These are phyloP conservation scores for Annulohypoxylon stygium DNA, from an alignment of 495 filamentous ascomycete species.

Conservation along the genomic window DNA sequence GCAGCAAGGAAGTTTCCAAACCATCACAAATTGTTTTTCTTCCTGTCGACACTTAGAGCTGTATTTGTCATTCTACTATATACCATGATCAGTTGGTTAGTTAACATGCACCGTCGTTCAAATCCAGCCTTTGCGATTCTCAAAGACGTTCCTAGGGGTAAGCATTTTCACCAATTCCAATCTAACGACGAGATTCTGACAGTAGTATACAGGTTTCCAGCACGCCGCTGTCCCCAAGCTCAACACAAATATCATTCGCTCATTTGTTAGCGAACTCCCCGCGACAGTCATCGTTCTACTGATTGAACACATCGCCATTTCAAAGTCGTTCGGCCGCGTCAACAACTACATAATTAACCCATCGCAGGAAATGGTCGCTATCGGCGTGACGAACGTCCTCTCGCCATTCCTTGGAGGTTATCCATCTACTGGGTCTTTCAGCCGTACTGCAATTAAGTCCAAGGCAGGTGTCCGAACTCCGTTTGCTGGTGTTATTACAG, in stretches of 20 bases:
- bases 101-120: slow-evolving; percentile 70
- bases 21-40: slow-evolving; percentile 85
- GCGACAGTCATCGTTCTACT: slow-evolving; percentile 91
- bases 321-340: slow-evolving; percentile 95
- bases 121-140: slow-evolving; percentile 76
- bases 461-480: slow-evolving; percentile 97
- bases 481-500: slow-evolving; percentile 92
- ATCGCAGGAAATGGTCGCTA: slow-evolving; percentile 95
- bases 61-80: slow-evolving; percentile 95
- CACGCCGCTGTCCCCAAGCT: slow-evolving; percentile 82
- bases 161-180: slow-evolving; percentile 25
- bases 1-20: slow-evolving; percentile 76
- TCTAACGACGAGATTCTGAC: slow-evolving; percentile 8
- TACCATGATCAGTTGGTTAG: slow-evolving; percentile 89
- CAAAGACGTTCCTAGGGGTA: slow-evolving; percentile 80
- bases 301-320: slow-evolving; percentile 97
- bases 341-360: slow-evolving; percentile 99
- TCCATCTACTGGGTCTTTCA: slow-evolving; percentile 96
- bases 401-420: slow-evolving; percentile 96
- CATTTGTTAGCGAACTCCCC: slow-evolving; percentile 75
- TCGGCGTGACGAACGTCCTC: slow-evolving; percentile 91
- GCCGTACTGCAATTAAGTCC: slow-evolving; percentile 96
- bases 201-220: slow-evolving; percentile 77
- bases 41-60: slow-evolving; percentile 87
- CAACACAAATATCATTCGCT: slow-evolving; percentile 70